Conservation (phyloP, 805 yeast species). For the Isabelozyma heimii region DNA sequence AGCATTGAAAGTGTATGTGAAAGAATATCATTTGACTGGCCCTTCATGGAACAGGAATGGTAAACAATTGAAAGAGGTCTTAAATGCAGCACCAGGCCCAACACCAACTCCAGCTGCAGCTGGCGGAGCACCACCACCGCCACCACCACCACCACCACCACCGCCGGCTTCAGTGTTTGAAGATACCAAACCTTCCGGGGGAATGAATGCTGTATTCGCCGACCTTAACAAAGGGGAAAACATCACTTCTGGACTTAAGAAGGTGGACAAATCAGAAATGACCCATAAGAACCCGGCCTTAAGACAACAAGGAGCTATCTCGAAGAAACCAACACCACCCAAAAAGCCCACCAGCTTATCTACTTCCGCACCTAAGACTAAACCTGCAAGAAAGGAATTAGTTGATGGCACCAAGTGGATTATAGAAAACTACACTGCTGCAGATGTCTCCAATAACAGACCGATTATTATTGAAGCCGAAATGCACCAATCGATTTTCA, state of each 20-base stretch:
- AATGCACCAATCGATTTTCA: constrained; percentile 84
- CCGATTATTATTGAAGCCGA: constrained; percentile 72
- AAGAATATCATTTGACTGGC: constrained; percentile 81
- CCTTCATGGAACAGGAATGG: constrained; percentile 74
- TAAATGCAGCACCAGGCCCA: constrained; percentile 15
- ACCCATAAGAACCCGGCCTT: constrained; percentile 88
- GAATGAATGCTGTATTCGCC: constrained; percentile 88
- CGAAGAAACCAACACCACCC: constrained; percentile 60
- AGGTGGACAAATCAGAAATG: constrained; percentile 91
- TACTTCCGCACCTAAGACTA: constrained; percentile 30
- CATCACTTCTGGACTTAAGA: constrained; percentile 82
- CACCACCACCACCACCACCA: constrained; percentile 90
- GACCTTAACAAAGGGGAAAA: constrained; percentile 82
- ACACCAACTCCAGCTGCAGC: constrained; percentile 19
- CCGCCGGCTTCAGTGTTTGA: constrained; percentile 77
- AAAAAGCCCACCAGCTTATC: constrained; percentile 69
- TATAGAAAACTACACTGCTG: constrained; percentile 70
- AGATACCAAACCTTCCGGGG: constrained; percentile 35
- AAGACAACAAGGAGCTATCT: constrained; percentile 54
- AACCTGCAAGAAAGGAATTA: constrained; percentile 59
- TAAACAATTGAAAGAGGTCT: constrained; percentile 50
- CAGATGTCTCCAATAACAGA: constrained; percentile 43
- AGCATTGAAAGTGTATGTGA: constrained; percentile 68
- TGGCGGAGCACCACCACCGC: constrained; percentile 48
- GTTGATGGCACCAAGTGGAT: constrained; percentile 84